Evolutionary conservation across 2,329 filamentous ascomycete genomes (phyloP).

Genomic region (Cyclaneusma minus): DNA sequence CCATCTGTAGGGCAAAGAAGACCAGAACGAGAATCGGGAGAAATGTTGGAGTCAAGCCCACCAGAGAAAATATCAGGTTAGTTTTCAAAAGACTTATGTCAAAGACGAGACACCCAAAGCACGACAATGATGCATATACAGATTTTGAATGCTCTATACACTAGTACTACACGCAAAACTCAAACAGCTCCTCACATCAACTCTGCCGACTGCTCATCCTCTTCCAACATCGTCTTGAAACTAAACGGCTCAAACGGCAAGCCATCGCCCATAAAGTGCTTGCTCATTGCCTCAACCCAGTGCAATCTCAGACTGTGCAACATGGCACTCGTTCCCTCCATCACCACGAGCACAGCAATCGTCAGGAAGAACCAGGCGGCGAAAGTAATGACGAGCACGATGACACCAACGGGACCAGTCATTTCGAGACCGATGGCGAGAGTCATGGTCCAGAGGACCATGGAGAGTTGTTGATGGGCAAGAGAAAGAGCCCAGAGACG

Average conservation of each 20-base stretch:
- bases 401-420: constrained; percentile 51
- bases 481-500: constrained; percentile 96
- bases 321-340: constrained; percentile 96
- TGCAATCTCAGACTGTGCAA: constrained; percentile 81
- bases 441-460: constrained; percentile 95
- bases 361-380: constrained; percentile 81
- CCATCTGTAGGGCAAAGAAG: too few relatives aligned
- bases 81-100: too few relatives aligned
- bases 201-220: constrained; percentile 51
- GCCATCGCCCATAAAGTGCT: constrained; percentile 86
- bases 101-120: too few relatives aligned
- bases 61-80: too few relatives aligned
- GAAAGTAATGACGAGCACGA: constrained; percentile 73
- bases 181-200: too few relatives aligned
- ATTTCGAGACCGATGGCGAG: constrained; percentile 59
- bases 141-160: too few relatives aligned
- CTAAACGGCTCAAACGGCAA: constrained; percentile 81
- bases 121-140: too few relatives aligned
- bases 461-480: constrained; percentile 92
- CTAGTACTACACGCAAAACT: too few relatives aligned
- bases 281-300: constrained; percentile 96
- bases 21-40: too few relatives aligned
- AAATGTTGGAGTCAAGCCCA: too few relatives aligned
- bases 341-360: constrained; percentile 68
- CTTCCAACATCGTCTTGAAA: constrained; percentile 71